Conservation (phyloP, 441 rosid species). For the Mallotus repandus region DNA sequence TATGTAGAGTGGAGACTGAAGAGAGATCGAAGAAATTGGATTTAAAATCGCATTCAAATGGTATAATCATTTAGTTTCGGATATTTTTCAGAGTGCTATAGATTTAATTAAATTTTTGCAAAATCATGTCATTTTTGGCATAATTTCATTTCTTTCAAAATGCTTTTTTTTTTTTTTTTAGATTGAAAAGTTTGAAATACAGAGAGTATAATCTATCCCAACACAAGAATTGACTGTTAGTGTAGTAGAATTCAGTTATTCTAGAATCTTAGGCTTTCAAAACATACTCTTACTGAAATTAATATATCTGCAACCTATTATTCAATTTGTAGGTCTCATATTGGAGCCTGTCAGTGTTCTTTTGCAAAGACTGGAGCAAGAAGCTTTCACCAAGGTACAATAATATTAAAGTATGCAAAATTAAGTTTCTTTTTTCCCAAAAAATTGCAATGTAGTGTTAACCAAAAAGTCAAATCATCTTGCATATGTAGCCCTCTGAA, state of each 20-base stretch:
- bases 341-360: slow-evolving; percentile 67
- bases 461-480: too few species aligned
- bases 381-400: slow-evolving; percentile 74
- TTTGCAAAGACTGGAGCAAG: slow-evolving; percentile 66
- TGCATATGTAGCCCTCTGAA: background rate
- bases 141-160: too few species aligned
- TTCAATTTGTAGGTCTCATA: slow-evolving; percentile 58
- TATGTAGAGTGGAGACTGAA: slow-evolving; percentile 49
- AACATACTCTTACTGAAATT: background rate
- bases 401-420: background rate
- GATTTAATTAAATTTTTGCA: too few species aligned
- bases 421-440: background rate
- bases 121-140: too few species aligned
- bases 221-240: too few species aligned
- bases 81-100: too few species aligned
- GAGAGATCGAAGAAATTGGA: slow-evolving; percentile 43
- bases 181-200: background rate
- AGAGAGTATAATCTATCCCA: too few species aligned
- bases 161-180: background rate
- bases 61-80: slow-evolving; percentile 30
- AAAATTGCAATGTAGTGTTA: background rate
- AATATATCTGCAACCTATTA: background rate
- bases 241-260: too few species aligned
- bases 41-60: slow-evolving; percentile 40
- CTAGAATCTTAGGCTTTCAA: too few species aligned